Conservation (phyloP, 164 flowering plant genomes). For the Magnolia kwangsiensis region DNA sequence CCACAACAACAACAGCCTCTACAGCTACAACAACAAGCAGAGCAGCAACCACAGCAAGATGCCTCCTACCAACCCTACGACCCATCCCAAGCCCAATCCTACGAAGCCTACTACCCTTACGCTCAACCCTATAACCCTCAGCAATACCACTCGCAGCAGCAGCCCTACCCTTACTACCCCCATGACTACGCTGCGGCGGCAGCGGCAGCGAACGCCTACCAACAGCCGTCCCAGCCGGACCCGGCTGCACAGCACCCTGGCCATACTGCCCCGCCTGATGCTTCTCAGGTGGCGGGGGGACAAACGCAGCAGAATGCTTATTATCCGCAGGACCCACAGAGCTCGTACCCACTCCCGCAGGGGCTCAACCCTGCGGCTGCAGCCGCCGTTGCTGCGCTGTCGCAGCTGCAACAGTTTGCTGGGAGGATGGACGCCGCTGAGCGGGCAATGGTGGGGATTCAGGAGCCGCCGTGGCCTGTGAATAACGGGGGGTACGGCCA, state of each 20-base stretch:
- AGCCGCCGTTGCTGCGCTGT: constrained; percentile 38
- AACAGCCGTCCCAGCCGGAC: constrained; percentile 6
- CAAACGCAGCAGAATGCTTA: constrained; percentile 13
- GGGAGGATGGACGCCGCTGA: constrained; percentile 37
- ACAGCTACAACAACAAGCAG: constrained; percentile 16
- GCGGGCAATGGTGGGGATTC: constrained; percentile 16
- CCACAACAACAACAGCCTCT: constrained; percentile 14
- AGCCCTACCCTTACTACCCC: constrained; percentile 27
- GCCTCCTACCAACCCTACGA: constrained; percentile 22
- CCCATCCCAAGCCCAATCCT: constrained; percentile 21
- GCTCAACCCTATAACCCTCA: constrained; percentile 6
- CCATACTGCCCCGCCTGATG: constrained; percentile 10
- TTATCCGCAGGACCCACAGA: constrained; percentile 18
- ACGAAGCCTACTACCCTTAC: constrained; percentile 14
- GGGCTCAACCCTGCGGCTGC: constrained; percentile 44
- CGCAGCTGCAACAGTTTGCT: constrained; percentile 37
- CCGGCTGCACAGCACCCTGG: constrained; percentile 19
- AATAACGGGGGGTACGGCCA: neutral
- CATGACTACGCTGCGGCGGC: constrained; percentile 4
- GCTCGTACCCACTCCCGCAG: constrained; percentile 4
- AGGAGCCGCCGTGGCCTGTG: constrained; percentile 11
- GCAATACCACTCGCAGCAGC: constrained; percentile 17
- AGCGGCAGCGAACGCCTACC: neutral
- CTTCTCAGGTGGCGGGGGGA: constrained; percentile 2
- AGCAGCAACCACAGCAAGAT: constrained; percentile 1